Percentiles rank a stretch among this genome's conserved stretches.
Evolutionary conservation across 2,329 filamentous ascomycete species (phyloP).

Genomic region (Hymenoscyphus fraxineus): DNA sequence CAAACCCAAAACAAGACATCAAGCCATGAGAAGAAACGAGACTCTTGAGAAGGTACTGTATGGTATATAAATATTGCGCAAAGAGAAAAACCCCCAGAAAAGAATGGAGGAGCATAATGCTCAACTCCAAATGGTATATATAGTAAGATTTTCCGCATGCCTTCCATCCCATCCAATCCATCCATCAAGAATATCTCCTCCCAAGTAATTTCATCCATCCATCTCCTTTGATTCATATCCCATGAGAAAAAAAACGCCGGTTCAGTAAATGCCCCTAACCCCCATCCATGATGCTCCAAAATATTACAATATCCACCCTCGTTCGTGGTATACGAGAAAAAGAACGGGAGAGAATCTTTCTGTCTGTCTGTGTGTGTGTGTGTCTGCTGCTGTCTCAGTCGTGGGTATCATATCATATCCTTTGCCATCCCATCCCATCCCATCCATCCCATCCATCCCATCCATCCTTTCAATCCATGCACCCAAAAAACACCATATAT

Average conservation of each 20-base stretch:
- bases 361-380: neutral
- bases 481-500: neutral
- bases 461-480: too few relatives aligned
- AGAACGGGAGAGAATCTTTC: neutral
- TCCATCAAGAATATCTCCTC: too few relatives aligned
- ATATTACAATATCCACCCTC: neutral
- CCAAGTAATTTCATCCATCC: neutral
- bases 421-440: neutral
- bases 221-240: neutral
- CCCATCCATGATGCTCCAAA: neutral
- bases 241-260: neutral
- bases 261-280: neutral
- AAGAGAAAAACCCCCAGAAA: neutral
- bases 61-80: too few relatives aligned
- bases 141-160: neutral
- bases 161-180: neutral
- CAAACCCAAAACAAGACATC: neutral
- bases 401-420: conserved; percentile 7
- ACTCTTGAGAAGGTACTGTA: too few relatives aligned
- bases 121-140: conserved; percentile 7
- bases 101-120: conserved; percentile 5
- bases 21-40: neutral
- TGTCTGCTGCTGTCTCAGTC: neutral
- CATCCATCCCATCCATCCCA: neutral
- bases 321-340: conserved; percentile 1